Evolutionary conservation across 2,329 filamentous ascomycete species (phyloP).

Genomic region (Alternaria dauci): DNA sequence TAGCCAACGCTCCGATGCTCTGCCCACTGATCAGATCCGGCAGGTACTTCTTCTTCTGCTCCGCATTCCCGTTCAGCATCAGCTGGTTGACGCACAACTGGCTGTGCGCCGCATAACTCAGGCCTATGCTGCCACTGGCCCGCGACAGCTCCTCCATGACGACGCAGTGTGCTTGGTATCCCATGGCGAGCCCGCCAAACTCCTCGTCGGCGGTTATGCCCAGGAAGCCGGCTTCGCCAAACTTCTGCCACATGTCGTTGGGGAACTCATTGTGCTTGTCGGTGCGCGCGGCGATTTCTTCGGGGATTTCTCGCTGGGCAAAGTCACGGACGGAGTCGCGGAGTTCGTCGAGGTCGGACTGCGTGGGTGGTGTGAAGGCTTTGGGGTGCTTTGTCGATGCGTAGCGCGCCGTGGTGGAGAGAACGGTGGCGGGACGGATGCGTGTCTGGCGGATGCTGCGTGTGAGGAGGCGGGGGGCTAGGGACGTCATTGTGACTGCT

Average conservation of each 20-base stretch:
- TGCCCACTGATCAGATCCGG: constrained; percentile 82
- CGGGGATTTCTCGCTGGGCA: constrained; percentile 82
- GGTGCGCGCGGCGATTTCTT: constrained; percentile 81
- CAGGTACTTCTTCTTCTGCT: constrained; percentile 82
- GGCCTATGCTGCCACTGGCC: constrained; percentile 82
- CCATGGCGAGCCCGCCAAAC: constrained; percentile 87
- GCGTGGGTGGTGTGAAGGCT: constrained; percentile 73
- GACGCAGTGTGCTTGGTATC: constrained; percentile 95
- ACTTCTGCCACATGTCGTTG: constrained; percentile 88
- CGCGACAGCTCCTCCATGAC: constrained; percentile 95
- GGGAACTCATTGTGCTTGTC: constrained; percentile 90
- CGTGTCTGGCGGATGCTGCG: constrained; percentile 50
- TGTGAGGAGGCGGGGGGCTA: constrained; percentile 48
- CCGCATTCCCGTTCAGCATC: constrained; percentile 81
- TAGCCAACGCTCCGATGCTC: constrained; percentile 86
- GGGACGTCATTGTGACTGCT: constrained; percentile 42
- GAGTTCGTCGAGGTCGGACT: constrained; percentile 79
- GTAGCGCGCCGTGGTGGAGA: constrained; percentile 40
- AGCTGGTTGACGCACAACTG: constrained; percentile 97
- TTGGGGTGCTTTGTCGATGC: constrained; percentile 75
- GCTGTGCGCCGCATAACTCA: constrained; percentile 95
- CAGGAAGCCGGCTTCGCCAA: constrained; percentile 88
- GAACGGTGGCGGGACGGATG: constrained; percentile 17
- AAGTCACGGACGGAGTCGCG: constrained; percentile 90
- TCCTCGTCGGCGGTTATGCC: constrained; percentile 94